These are phyloP conservation scores for Nematocida displodere DNA, from an alignment of 371 early-diverging fungal species.

Conservation along the genomic window DNA sequence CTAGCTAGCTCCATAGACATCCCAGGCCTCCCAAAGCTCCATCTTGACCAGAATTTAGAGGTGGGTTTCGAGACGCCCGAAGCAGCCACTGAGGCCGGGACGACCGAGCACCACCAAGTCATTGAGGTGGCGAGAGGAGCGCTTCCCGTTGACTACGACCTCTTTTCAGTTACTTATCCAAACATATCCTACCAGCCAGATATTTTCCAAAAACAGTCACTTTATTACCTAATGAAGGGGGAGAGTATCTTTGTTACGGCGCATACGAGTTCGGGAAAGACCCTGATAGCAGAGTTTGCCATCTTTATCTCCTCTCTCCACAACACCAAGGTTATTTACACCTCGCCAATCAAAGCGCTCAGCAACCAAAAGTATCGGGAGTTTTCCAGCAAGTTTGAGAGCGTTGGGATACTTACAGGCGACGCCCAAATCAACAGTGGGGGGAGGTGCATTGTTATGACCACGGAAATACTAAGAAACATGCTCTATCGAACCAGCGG, in stretches of 20 bases:
- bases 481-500: constrained; percentile 94
- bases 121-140: constrained; percentile 19
- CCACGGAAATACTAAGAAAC: constrained; percentile 92
- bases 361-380: constrained; percentile 97
- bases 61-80: neutral
- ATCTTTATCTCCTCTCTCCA: constrained; percentile 71
- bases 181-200: constrained; percentile 76
- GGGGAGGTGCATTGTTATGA: constrained; percentile 92
- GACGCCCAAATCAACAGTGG: constrained; percentile 92
- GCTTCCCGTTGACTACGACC: constrained; percentile 22
- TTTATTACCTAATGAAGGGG: constrained; percentile 83
- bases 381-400: constrained; percentile 76
- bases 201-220: constrained; percentile 91
- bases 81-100: neutral
- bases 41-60: neutral
- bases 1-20: neutral
- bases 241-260: constrained; percentile 96
- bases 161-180: constrained; percentile 30
- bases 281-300: constrained; percentile 96
- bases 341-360: constrained; percentile 96
- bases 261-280: constrained; percentile 98
- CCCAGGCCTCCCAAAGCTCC: constrained; percentile 8
- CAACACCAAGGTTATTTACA: constrained; percentile 77
- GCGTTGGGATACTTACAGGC: constrained; percentile 92
- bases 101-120: neutral